Percentiles rank a stretch among this genome's conserved stretches.
Evolutionary conservation across 2,329 filamentous ascomycete species (phyloP).

Genomic region (Botrytis porri): DNA sequence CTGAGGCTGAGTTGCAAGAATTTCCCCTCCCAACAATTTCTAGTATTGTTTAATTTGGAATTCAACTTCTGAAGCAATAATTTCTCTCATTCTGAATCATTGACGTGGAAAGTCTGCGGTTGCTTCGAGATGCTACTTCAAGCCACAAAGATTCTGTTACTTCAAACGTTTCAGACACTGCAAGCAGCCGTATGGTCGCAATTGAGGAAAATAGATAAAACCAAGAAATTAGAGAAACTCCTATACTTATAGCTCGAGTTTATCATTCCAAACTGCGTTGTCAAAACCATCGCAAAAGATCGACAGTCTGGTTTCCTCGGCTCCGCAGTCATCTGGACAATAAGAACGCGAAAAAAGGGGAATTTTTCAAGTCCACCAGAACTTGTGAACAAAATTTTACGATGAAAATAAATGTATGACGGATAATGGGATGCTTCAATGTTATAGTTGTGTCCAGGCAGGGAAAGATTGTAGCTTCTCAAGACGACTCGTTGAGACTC

Average conservation of each 20-base stretch:
- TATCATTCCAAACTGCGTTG: background rate
- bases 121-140: slow-evolving; percentile 26
- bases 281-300: background rate
- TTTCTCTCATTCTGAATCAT: background rate
- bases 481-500: no score
- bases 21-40: background rate
- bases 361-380: background rate
- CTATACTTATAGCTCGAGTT: background rate
- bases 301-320: background rate
- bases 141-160: slow-evolving; percentile 9
- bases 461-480: background rate
- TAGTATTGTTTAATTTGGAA: background rate
- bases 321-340: background rate
- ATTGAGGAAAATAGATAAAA: slow-evolving; percentile 2
- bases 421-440: background rate
- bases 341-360: no score
- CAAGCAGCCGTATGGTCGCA: slow-evolving; percentile 21
- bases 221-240: no score
- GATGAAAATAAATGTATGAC: background rate
- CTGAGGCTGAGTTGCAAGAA: background rate
- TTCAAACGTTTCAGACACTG: slow-evolving; percentile 25
- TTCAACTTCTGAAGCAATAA: background rate
- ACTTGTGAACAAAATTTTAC: background rate
- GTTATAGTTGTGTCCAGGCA: background rate
- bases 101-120: slow-evolving; percentile 23